Evolutionary conservation across 2,329 filamentous ascomycete species (phyloP).

Genomic region (Hymenoscyphus albidus): DNA sequence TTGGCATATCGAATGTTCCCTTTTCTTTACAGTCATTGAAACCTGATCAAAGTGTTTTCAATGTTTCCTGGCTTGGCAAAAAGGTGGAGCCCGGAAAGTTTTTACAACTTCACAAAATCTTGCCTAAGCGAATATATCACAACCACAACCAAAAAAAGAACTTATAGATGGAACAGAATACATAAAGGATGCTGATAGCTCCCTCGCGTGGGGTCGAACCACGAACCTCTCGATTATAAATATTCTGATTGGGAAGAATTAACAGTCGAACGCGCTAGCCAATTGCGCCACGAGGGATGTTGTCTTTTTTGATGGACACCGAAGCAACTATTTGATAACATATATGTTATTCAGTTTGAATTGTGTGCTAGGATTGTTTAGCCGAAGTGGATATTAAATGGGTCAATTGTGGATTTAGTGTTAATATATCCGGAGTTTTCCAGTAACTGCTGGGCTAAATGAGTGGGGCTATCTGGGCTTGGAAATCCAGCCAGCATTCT

Average conservation of each 20-base stretch:
- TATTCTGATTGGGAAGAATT: neutral
- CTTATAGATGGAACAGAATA: no score
- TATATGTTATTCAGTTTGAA: neutral
- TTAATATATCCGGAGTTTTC: neutral
- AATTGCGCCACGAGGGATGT: constrained; percentile 10
- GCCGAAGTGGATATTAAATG: neutral
- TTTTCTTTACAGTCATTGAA: no score
- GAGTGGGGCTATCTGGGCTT: neutral
- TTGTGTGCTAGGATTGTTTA: neutral
- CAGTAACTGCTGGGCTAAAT: neutral
- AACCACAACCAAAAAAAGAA: no score
- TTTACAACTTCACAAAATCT: no score
- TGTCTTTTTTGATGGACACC: neutral
- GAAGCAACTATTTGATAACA: neutral
- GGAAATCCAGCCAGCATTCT: neutral
- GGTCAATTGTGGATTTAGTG: neutral
- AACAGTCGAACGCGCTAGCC: constrained; percentile 11
- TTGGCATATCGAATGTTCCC: no score
- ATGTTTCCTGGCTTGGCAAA: no score
- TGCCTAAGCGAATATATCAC: no score
- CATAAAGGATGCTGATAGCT: no score
- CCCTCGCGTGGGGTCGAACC: constrained; percentile 9
- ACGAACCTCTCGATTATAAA: constrained; percentile 6
- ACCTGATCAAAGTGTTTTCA: no score
- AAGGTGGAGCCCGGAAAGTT: no score